Percentiles rank a stretch among this genome's conserved stretches.
These are phyloP conservation scores for Parasitella parasitica DNA, from an alignment of 371 early-diverging fungal genomes.

Conservation along the genomic window DNA sequence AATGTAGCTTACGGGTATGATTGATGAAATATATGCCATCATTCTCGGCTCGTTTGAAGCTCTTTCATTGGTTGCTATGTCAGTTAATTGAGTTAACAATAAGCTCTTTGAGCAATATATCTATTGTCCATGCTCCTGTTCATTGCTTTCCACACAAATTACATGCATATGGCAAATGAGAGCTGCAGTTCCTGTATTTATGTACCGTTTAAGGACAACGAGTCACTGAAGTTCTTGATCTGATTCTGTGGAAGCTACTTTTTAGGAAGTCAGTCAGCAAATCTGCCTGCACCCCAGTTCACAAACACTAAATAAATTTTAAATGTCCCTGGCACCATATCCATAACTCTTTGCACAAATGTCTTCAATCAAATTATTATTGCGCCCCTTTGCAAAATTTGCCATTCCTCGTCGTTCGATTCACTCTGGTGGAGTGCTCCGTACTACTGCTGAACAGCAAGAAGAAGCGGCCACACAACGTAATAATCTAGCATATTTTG, in stretches of 20 bases:
- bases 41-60: not conserved
- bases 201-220: not conserved
- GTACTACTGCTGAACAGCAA: constrained; percentile 9
- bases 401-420: constrained; percentile 6
- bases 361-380: constrained; percentile 2
- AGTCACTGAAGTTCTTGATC: not conserved
- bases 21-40: not conserved
- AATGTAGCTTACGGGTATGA: too few relatives aligned
- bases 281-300: not conserved
- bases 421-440: constrained; percentile 9
- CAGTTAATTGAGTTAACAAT: not conserved
- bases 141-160: not conserved
- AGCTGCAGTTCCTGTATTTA: not conserved
- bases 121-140: not conserved
- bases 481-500: not conserved
- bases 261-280: not conserved
- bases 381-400: constrained; percentile 1
- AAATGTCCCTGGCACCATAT: constrained; percentile 11
- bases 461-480: constrained; percentile 28
- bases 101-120: not conserved
- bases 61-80: not conserved
- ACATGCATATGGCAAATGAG: too few relatives aligned
- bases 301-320: not conserved
- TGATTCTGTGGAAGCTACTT: not conserved
- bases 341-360: not conserved